A percentile compares a stretch with the other conserved stretches of the same genome.
These are phyloP conservation scores for Amanita rubescens DNA, from an alignment of 768 basidiomycete species.

Conservation along the genomic window DNA sequence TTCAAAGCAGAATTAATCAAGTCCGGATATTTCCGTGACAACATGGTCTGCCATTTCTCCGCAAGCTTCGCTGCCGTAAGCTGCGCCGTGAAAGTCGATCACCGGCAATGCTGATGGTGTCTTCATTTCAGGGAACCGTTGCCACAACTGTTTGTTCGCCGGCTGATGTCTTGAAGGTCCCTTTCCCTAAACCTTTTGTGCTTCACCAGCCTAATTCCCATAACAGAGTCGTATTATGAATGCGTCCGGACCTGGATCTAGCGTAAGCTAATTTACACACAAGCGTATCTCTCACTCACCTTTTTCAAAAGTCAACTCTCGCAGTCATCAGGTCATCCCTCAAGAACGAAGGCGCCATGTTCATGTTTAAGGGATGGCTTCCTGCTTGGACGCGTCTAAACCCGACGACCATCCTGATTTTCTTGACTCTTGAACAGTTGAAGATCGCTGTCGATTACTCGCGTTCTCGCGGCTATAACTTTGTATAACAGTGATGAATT, in stretches of 20 bases:
- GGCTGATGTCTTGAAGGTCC: slow-evolving; percentile 75
- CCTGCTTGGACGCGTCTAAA: slow-evolving; percentile 83
- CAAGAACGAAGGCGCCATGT: slow-evolving; percentile 71
- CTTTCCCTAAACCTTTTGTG: neutral
- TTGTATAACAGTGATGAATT: slow-evolving; percentile 12
- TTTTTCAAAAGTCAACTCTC: slow-evolving; percentile 51
- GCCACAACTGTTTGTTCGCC: slow-evolving; percentile 88
- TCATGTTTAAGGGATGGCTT: slow-evolving; percentile 92
- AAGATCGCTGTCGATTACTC: slow-evolving; percentile 65
- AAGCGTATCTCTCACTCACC: neutral
- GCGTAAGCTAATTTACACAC: slow-evolving; percentile 33
- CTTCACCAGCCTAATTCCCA: neutral
- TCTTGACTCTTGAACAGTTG: slow-evolving; percentile 76
- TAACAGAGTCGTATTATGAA: slow-evolving; percentile 79
- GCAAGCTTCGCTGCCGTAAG: slow-evolving; percentile 84
- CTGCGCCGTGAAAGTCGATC: too few relatives aligned
- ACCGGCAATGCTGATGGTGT: neutral
- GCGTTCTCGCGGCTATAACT: slow-evolving; percentile 33
- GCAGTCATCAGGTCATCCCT: slow-evolving; percentile 62
- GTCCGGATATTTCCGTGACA: slow-evolving; percentile 68
- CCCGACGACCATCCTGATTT: slow-evolving; percentile 84
- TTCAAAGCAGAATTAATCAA: slow-evolving; percentile 82
- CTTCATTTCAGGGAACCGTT: slow-evolving; percentile 57
- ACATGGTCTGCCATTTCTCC: slow-evolving; percentile 75
- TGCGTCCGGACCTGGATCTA: slow-evolving; percentile 74